Percentiles rank a stretch among this genome's conserved stretches.
phyloP scores from a whole-genome alignment of 2,329 filamentous ascomycete species.

The Phaeophleospora eucalypticola region DNA sequence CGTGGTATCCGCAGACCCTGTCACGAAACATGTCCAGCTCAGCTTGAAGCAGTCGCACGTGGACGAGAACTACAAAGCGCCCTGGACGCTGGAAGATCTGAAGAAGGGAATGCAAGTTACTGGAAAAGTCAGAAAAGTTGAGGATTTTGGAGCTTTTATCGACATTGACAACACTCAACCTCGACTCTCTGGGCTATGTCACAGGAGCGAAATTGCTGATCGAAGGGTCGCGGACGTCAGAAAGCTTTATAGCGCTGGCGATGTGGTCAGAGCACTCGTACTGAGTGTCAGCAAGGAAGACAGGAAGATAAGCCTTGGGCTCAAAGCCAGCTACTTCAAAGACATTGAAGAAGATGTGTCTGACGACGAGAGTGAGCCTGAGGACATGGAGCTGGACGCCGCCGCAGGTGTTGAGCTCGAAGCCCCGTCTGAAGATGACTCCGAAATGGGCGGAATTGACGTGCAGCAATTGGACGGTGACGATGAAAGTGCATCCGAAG shows the following conservation, averaged over 20 bases:
- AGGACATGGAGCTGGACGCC: conserved; percentile 26
- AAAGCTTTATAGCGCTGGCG: conserved; percentile 84
- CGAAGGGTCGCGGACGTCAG: conserved; percentile 75
- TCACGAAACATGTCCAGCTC: conserved; percentile 71
- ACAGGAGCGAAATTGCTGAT: conserved; percentile 88
- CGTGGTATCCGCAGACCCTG: conserved; percentile 66
- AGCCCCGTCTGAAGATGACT: conserved; percentile 12
- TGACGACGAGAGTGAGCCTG: conserved; percentile 38
- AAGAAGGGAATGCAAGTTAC: conserved; percentile 77
- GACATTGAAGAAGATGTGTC: conserved; percentile 50
- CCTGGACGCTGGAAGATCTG: conserved; percentile 70
- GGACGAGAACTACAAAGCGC: conserved; percentile 71
- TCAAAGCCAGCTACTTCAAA: conserved; percentile 89
- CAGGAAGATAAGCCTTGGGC: conserved; percentile 77
- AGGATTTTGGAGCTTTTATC: conserved; percentile 93
- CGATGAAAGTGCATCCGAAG: conserved; percentile 47
- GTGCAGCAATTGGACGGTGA: conserved; percentile 42
- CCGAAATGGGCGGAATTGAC: conserved; percentile 20
- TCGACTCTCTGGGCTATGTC: conserved; percentile 89
- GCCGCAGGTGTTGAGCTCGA: conserved; percentile 35
- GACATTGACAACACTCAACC: conserved; percentile 73
- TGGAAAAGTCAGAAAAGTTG: conserved; percentile 87
- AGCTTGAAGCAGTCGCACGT: conserved; percentile 82
- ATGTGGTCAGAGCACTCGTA: conserved; percentile 88
- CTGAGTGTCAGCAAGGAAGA: conserved; percentile 71